Percentiles rank a stretch among this genome's conserved stretches.
Evolutionary conservation across 441 rosid genomes (phyloP).

Genomic region (Iberis amara): DNA sequence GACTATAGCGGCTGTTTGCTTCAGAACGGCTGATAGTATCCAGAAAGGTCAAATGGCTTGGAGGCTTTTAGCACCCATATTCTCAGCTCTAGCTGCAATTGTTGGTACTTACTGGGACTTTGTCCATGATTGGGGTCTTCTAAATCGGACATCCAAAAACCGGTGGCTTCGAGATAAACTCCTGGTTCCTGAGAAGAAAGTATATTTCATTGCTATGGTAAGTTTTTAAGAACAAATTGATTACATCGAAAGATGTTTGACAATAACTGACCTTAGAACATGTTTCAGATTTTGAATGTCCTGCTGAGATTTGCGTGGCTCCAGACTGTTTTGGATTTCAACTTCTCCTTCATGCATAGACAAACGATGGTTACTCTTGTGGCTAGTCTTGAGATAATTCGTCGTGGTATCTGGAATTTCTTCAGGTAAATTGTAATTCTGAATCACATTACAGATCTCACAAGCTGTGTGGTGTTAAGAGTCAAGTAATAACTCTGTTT

Average conservation of each 20-base stretch:
- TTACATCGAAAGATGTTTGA: not conserved
- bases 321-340: slow-evolving; percentile 43
- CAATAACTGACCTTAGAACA: slow-evolving; percentile 15
- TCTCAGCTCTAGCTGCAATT: slow-evolving; percentile 48
- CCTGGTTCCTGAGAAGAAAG: slow-evolving; percentile 45
- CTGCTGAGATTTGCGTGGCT: slow-evolving; percentile 55
- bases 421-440: slow-evolving; percentile 37
- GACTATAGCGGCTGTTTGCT: slow-evolving; percentile 59
- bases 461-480: not conserved
- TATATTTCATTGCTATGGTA: slow-evolving; percentile 61
- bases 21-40: slow-evolving; percentile 50
- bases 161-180: slow-evolving; percentile 80
- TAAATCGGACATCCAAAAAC: slow-evolving; percentile 50
- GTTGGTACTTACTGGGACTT: slow-evolving; percentile 66
- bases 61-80: slow-evolving; percentile 42
- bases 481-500: slow-evolving; percentile 3
- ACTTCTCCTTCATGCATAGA: slow-evolving; percentile 34
- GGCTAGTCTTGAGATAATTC: slow-evolving; percentile 52
- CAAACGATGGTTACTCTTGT: slow-evolving; percentile 31
- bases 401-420: slow-evolving; percentile 58
- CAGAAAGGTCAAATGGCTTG: slow-evolving; percentile 29
- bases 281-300: slow-evolving; percentile 42
- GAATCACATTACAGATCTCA: not conserved
- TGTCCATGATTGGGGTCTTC: slow-evolving; percentile 71
- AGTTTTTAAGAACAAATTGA: slow-evolving; percentile 17